phyloP scores from a whole-genome alignment of 257 asterid species.

The Capsicum rhomboideum region DNA sequence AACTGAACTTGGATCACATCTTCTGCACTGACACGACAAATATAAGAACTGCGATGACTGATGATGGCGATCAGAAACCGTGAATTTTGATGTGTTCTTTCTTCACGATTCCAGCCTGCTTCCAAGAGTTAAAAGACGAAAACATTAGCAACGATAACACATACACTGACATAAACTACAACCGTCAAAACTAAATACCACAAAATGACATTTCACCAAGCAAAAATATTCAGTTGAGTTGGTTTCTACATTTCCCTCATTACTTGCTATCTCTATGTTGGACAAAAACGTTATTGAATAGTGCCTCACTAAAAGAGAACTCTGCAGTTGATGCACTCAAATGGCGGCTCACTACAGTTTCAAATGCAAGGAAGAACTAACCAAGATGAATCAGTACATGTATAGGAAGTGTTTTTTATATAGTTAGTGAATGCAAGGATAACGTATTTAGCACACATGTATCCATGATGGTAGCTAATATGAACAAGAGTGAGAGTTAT shows the following conservation, averaged over 20 bases:
- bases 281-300: no score
- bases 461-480: neutral
- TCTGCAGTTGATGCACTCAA: neutral
- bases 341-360: neutral
- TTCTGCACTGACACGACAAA: neutral
- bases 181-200: neutral
- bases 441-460: neutral
- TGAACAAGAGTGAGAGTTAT: neutral
- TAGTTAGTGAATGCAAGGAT: neutral
- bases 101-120: neutral
- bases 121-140: neutral
- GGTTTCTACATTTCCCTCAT: no score
- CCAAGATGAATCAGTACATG: neutral
- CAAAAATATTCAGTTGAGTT: no score
- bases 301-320: neutral
- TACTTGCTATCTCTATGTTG: neutral
- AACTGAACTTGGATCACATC: neutral
- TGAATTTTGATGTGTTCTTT: conserved; percentile 2
- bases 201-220: neutral
- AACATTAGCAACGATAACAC: neutral
- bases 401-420: neutral
- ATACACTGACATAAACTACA: neutral
- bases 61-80: neutral
- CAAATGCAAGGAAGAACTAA: neutral
- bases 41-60: neutral